Base-by-base conservation (phyloP, 345 rosid genomes). In the Raphanus raphanistrum region DNA sequence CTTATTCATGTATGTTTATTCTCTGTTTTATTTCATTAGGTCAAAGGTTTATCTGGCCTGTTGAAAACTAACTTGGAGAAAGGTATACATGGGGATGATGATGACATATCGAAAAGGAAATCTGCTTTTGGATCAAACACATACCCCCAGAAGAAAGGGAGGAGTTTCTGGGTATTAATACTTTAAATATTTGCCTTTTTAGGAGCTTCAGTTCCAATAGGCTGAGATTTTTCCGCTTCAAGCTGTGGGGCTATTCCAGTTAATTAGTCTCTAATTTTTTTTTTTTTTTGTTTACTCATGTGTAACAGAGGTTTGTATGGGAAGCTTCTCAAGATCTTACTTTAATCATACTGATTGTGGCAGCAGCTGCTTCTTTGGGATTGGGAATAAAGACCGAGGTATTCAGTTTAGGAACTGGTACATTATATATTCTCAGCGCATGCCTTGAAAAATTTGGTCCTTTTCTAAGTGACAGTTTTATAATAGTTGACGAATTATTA, bases 371-470 rank as follows among this genome's bases (percentile, higher is more conserved):
- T 79, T 95, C 98, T 57, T 82, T 95, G 85, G 99, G 81, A 5
- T 75, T 95, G 81, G 99, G 99, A 68, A 91, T 95, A 70, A 95
- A 95, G 85, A 85, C 99, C 27, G 97, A 95, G 99, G 99, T 92
- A 75, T 82, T 81, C 58, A 81, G 33, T 36, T 36, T 54, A 59
- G 55, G 64, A 71, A 11, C 10, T 68, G 21, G 16, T 48, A n/a
- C 17, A 48, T 48, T 48, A 5, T n/a, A 48, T 48, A 48, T 13
- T 13, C 55, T 48, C 17, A 48, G 17, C 55, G 17, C 55, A 13
- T 48, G 8, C 55, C 55, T n/a, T 48, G 55, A 48, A 48, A 48
- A 17, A 4, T 48, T 48, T 17, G 17, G 17, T 48, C 55, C 7
- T 48, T 48, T 48, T 48, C 52, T 48, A 48, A 13, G 17, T 13